Base-by-base conservation (phyloP, 768 basidiomycete genomes). In the Dacryopinax spathularia region DNA sequence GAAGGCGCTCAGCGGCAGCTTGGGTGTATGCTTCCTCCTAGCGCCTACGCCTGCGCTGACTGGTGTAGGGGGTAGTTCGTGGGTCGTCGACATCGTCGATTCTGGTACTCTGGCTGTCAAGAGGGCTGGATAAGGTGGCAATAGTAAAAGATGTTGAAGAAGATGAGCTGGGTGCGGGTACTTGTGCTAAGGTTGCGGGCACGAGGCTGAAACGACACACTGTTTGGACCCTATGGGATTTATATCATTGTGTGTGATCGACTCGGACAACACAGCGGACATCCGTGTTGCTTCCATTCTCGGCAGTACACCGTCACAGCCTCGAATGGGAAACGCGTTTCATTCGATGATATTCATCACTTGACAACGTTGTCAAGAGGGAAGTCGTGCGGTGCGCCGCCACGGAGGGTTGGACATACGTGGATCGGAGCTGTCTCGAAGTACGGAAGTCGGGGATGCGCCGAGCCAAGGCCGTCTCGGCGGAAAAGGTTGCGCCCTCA, bases 1-100 rank as follows among this genome's bases (percentile, higher is more conserved):
- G 72, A 91, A 91, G 0, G 84, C 89, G 12, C 88, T 89, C 27
- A 84, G 72, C 0, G 89, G 88, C 13, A 92, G 82, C 48, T 79
- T 81, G 7, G 89, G 90, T 3, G 84, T 81, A 22, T 81, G 76
- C 71, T 83, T 88, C 69, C 85, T 84, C 67, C 84, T 81, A 13
- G 74, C 68, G 16, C 74, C 74, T 63, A 79, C 74, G 41, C 78
- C 75, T 31, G 79, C 48, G 10, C 25, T 56, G 29, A 27, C 10
- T 15, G 48, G 48, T 29, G 48, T 56, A 3, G 29, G 29, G 22
- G 48, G 48, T 6, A 56, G 15, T 10, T 56, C 39, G 48, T 56
- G 10, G 25, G 25, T 13, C 5, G 13, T 56, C 3, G 48, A 56
- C 48, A 56, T 56, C 3, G 29, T 27, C 15, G 13, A 5, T 31